phyloP scores from a whole-genome alignment of 2,329 filamentous ascomycete genomes.

The Aspergillus hiratsukae region DNA sequence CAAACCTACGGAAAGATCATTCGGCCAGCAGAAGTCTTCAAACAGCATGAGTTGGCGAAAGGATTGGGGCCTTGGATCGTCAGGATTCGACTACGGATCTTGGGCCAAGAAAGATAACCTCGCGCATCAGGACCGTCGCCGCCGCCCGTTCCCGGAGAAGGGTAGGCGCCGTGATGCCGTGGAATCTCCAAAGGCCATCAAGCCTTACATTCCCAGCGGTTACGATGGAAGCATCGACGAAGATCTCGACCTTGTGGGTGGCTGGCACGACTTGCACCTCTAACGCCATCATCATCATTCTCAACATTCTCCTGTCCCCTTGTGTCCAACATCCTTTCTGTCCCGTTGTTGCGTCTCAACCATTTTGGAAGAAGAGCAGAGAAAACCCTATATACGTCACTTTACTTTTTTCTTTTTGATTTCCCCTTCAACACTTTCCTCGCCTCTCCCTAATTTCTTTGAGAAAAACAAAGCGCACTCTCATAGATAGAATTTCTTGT shows the following conservation, averaged over 20 bases:
- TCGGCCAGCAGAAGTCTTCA: slow-evolving; percentile 45
- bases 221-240: slow-evolving; percentile 57
- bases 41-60: slow-evolving; percentile 41
- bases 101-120: slow-evolving; percentile 32
- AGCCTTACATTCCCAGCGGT: slow-evolving; percentile 29
- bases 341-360: slow-evolving; percentile 16
- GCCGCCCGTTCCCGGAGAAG: slow-evolving; percentile 39
- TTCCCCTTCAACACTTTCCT: slow-evolving; percentile 1
- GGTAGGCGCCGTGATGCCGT: slow-evolving; percentile 44
- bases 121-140: slow-evolving; percentile 27
- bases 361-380: slow-evolving; percentile 4
- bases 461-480: background rate
- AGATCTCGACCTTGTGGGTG: slow-evolving; percentile 92
- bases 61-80: slow-evolving; percentile 36
- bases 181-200: slow-evolving; percentile 27
- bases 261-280: slow-evolving; percentile 70
- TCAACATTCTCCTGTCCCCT: slow-evolving; percentile 4
- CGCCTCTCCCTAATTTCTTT: slow-evolving; percentile 5
- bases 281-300: slow-evolving; percentile 30
- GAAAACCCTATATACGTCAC: background rate
- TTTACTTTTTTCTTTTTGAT: slow-evolving; percentile 2
- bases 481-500: slow-evolving; percentile 17
- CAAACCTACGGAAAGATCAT: slow-evolving; percentile 50
- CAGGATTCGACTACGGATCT: slow-evolving; percentile 33
- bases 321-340: slow-evolving; percentile 11